phyloP scores from a whole-genome alignment of 257 asterid species.

The Solanum pimpinellifolium region DNA sequence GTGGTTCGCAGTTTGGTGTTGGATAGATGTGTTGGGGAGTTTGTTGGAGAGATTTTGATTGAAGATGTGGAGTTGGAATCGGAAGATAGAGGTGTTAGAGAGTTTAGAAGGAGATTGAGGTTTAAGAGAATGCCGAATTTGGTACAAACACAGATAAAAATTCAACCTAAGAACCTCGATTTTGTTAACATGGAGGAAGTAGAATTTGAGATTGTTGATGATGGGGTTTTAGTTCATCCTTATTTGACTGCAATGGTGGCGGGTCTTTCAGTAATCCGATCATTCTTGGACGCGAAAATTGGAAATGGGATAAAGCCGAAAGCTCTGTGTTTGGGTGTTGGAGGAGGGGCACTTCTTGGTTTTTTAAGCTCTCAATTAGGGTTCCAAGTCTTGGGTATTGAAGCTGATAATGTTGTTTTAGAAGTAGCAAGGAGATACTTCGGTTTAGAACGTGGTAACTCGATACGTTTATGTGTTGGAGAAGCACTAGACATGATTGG shows the following conservation, averaged over 20 bases:
- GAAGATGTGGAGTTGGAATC: slow-evolving; percentile 61
- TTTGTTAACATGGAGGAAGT: slow-evolving; percentile 14
- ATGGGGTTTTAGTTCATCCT: slow-evolving; percentile 49
- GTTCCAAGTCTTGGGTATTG: slow-evolving; percentile 70
- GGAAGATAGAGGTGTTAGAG: slow-evolving; percentile 14
- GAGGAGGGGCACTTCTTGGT: slow-evolving; percentile 82
- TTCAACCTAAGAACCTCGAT: slow-evolving; percentile 12
- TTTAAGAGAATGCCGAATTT: slow-evolving; percentile 85
- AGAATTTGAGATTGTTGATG: slow-evolving; percentile 42
- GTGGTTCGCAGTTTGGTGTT: slow-evolving; percentile 34
- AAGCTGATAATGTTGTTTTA: slow-evolving; percentile 49
- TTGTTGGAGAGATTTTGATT: slow-evolving; percentile 61
- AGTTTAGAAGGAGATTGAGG: slow-evolving; percentile 82
- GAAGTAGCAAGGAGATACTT: slow-evolving; percentile 45
- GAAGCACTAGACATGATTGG: slow-evolving; percentile 47
- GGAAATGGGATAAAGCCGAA: slow-evolving; percentile 30
- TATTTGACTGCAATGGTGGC: slow-evolving; percentile 83
- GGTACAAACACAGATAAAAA: slow-evolving; percentile 61
- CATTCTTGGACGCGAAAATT: slow-evolving; percentile 24
- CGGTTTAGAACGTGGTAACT: slow-evolving; percentile 36
- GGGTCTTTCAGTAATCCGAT: slow-evolving; percentile 41
- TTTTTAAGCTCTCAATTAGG: slow-evolving; percentile 37
- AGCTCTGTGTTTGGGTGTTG: slow-evolving; percentile 80
- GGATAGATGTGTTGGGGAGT: slow-evolving; percentile 49
- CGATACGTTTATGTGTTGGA: slow-evolving; percentile 29